phyloP scores from a whole-genome alignment of 208 protist genomes.

The Zelonia costaricensis region DNA sequence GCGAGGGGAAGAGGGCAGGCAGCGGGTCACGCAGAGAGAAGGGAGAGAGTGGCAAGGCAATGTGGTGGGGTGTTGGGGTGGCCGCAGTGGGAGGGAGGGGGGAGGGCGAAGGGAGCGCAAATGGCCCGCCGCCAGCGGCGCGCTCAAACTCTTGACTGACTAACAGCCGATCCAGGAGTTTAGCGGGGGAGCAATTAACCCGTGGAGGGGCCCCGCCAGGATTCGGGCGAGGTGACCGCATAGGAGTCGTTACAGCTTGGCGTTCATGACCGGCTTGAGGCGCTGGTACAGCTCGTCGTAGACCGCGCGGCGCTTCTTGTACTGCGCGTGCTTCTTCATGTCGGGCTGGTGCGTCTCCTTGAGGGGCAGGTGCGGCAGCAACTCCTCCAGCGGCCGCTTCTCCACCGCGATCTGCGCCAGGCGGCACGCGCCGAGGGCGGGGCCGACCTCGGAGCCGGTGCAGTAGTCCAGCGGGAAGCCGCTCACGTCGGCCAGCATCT shows the following conservation, averaged over 20 bases:
- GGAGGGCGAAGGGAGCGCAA: no score
- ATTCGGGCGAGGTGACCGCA: no score
- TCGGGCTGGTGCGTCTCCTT: slow-evolving; percentile 66
- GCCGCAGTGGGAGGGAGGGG: no score
- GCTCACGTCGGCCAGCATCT: slow-evolving; percentile 77
- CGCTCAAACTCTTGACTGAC: no score
- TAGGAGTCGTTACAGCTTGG: slow-evolving; percentile 45
- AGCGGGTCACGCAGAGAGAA: no score
- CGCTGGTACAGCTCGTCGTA: slow-evolving; percentile 63
- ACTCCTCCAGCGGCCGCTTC: slow-evolving; percentile 45
- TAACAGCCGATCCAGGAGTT: no score
- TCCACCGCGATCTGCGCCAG: slow-evolving; percentile 74
- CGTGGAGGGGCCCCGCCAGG: no score
- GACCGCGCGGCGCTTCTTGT: slow-evolving; percentile 50
- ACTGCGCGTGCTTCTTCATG: slow-evolving; percentile 49
- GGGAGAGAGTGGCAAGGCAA: no score
- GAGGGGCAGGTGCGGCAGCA: slow-evolving; percentile 51
- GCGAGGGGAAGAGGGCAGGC: no score
- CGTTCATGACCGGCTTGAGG: slow-evolving; percentile 57
- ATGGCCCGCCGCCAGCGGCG: no score
- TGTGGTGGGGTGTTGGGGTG: no score
- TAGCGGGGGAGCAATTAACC: no score
- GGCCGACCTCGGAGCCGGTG: slow-evolving; percentile 64
- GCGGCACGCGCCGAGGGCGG: slow-evolving; percentile 61
- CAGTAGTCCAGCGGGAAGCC: slow-evolving; percentile 67